Evolutionary conservation across 176 grass and related monocot species (phyloP).

Genomic region (Oropetium thomaeum): DNA sequence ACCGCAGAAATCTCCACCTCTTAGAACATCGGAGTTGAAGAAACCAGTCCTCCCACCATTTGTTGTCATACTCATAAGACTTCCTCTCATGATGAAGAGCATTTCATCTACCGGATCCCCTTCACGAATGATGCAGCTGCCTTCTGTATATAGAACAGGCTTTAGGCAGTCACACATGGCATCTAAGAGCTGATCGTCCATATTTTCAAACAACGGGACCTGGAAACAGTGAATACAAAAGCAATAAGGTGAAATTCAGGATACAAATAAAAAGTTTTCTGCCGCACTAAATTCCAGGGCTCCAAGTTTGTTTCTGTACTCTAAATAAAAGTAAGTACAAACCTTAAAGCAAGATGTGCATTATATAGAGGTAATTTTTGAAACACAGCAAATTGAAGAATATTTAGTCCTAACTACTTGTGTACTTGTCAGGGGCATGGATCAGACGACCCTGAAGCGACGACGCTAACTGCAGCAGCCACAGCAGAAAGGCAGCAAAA

Average conservation of each 20-base stretch:
- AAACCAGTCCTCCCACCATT: conserved; percentile 87
- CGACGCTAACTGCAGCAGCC: no score
- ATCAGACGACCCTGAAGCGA: no score
- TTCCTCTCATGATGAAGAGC: conserved; percentile 90
- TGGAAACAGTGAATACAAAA: conserved; percentile 14
- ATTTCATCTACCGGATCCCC: conserved; percentile 77
- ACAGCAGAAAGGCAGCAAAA: no score
- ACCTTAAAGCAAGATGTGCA: background rate
- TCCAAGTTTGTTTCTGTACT: background rate
- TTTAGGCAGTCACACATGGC: conserved; percentile 79
- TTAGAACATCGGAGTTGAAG: conserved; percentile 71
- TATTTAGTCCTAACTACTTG: background rate
- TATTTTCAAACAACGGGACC: conserved; percentile 91
- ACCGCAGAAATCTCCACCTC: conserved; percentile 79
- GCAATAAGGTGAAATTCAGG: background rate
- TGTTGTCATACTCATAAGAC: conserved; percentile 72
- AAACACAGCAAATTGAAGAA: background rate
- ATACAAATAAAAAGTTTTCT: background rate
- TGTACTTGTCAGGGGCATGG: background rate
- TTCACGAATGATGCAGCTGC: conserved; percentile 71
- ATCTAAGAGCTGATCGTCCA: conserved; percentile 85
- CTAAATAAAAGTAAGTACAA: background rate
- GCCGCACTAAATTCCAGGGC: background rate
- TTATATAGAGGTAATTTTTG: background rate
- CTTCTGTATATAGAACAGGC: conserved; percentile 75